phyloP scores from a whole-genome alignment of 2,329 filamentous ascomycete genomes.

The Trichocomaceae sp. region DNA sequence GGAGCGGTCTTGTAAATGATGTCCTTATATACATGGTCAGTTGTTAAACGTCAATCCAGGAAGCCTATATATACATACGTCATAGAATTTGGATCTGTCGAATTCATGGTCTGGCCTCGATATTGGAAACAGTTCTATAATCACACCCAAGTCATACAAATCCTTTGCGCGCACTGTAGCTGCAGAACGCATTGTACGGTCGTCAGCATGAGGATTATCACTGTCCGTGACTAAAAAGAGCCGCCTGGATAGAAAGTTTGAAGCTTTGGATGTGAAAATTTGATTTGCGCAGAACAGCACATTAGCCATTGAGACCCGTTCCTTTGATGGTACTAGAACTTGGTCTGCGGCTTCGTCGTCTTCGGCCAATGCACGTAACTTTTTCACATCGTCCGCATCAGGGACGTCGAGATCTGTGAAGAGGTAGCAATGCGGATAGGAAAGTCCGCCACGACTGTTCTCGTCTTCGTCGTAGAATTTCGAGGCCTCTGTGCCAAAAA shows the following conservation, averaged over 20 bases:
- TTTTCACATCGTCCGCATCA: slow-evolving; percentile 77
- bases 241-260: slow-evolving; percentile 86
- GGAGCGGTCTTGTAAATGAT: slow-evolving; percentile 77
- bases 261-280: slow-evolving; percentile 88
- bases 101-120: slow-evolving; percentile 65
- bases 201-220: slow-evolving; percentile 70
- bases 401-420: slow-evolving; percentile 84
- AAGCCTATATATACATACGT: slow-evolving; percentile 50
- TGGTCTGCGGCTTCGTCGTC: slow-evolving; percentile 65
- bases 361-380: slow-evolving; percentile 67
- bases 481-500: slow-evolving; percentile 84
- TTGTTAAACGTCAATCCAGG: not conserved
- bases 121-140: slow-evolving; percentile 90
- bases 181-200: slow-evolving; percentile 66
- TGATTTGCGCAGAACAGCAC: slow-evolving; percentile 93
- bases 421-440: slow-evolving; percentile 88
- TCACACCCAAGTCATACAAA: slow-evolving; percentile 85
- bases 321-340: slow-evolving; percentile 62
- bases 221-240: slow-evolving; percentile 96
- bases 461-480: slow-evolving; percentile 66
- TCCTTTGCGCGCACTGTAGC: slow-evolving; percentile 88
- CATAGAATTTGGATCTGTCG: slow-evolving; percentile 80
- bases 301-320: slow-evolving; percentile 74
- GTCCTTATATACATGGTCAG: slow-evolving; percentile 50
- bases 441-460: slow-evolving; percentile 49